Percentiles rank a stretch among this genome's conserved stretches.
phyloP scores from a whole-genome alignment of 2,329 filamentous ascomycete genomes.

The Fusarium sp. region DNA sequence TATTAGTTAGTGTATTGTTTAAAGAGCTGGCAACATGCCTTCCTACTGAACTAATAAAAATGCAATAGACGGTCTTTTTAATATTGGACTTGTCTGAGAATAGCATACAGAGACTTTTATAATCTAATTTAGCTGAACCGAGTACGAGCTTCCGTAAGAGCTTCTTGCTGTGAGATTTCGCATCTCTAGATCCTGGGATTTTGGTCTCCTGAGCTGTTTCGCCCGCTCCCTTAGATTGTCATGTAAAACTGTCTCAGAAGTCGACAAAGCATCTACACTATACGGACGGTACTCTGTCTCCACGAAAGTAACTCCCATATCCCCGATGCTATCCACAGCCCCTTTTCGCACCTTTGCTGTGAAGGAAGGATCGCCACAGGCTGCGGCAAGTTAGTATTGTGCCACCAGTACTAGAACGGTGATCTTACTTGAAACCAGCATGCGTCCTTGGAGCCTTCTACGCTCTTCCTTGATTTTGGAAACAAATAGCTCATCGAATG shows the following conservation, averaged over 20 bases:
- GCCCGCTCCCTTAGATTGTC: background rate
- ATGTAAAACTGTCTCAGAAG: background rate
- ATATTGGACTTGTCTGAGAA: background rate
- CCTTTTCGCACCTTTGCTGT: background rate
- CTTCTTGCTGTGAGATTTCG: background rate
- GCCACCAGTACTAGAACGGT: background rate
- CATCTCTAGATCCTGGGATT: background rate
- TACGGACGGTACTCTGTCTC: constrained; percentile 3
- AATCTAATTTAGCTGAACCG: background rate
- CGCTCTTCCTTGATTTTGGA: constrained; percentile 8
- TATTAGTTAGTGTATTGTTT: background rate
- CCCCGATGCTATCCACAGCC: background rate
- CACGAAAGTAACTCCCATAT: background rate
- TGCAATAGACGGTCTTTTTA: background rate
- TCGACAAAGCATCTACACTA: background rate
- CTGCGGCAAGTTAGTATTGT: background rate
- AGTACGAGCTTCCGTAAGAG: background rate
- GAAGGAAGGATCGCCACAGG: background rate
- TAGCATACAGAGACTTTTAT: background rate
- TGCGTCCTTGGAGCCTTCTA: background rate
- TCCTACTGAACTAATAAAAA: background rate
- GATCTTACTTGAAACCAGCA: constrained; percentile 5
- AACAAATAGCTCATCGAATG: constrained; percentile 2
- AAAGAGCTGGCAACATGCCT: background rate
- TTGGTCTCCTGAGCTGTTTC: background rate